Percentiles rank a stretch among this genome's conserved stretches.
phyloP scores from a whole-genome alignment of 2,329 filamentous ascomycete genomes.

The Colletotrichum sp. region DNA sequence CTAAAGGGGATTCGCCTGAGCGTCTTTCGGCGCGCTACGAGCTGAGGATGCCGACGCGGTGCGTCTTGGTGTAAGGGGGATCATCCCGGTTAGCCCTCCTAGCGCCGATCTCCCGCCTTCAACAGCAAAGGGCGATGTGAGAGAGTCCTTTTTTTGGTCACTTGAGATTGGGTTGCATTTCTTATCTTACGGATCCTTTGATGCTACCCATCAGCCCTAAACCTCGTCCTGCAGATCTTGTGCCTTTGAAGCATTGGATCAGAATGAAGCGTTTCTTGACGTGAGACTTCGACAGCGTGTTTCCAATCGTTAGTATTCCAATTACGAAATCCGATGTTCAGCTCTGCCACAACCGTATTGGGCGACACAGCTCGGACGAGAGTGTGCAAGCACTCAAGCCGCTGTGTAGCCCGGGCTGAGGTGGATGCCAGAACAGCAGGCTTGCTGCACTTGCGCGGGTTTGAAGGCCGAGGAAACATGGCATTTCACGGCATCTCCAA shows the following conservation, averaged over 20 bases:
- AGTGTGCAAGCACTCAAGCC: neutral
- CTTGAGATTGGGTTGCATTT: neutral
- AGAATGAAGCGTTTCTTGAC: neutral
- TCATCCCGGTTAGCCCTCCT: neutral
- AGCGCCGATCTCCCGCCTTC: neutral
- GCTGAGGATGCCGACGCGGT: neutral
- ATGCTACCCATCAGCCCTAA: neutral
- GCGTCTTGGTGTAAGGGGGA: neutral
- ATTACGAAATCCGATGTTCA: neutral
- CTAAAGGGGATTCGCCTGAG: neutral
- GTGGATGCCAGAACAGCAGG: neutral
- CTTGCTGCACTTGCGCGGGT: neutral
- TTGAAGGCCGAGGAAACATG: neutral
- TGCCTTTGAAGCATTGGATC: neutral
- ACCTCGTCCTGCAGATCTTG: neutral
- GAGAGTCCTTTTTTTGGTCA: neutral
- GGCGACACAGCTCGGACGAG: neutral
- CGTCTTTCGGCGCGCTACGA: neutral
- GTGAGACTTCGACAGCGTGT: neutral
- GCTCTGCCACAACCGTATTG: neutral
- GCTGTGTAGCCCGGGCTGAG: neutral
- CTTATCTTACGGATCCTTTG: neutral
- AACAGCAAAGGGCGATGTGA: neutral
- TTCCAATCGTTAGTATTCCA: neutral
- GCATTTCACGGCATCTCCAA: neutral